A percentile compares a stretch with the other conserved stretches of the same genome.
Evolutionary conservation across 306 rosid genomes (phyloP).

Genomic region (Arachis hypogaea): DNA sequence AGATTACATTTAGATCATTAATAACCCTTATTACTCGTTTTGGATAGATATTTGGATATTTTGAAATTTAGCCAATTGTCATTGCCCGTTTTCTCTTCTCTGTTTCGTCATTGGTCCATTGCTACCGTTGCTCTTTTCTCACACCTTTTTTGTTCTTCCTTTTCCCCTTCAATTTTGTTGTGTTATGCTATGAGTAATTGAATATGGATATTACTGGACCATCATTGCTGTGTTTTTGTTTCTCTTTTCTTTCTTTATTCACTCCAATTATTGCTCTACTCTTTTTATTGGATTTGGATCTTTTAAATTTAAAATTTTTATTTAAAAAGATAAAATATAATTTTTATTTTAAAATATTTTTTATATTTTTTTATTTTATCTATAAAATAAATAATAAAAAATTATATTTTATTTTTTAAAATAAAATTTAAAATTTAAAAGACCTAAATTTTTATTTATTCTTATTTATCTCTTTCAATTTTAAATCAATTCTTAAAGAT

Average conservation of each 20-base stretch:
- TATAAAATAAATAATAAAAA: too few species aligned
- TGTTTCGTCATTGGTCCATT: slow-evolving; percentile 39
- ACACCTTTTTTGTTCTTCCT: background rate
- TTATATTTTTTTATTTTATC: too few species aligned
- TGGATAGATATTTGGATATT: background rate
- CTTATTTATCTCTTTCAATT: background rate
- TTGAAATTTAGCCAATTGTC: too few species aligned
- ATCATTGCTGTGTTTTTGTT: background rate
- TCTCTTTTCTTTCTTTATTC: background rate
- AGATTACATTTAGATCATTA: background rate
- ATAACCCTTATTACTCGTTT: slow-evolving; percentile 3
- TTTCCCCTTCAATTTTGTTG: background rate
- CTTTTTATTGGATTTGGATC: too few species aligned
- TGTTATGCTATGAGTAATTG: background rate
- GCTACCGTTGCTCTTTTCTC: slow-evolving; percentile 6
- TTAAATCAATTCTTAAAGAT: too few species aligned
- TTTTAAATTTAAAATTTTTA: too few species aligned
- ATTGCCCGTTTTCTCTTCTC: background rate
- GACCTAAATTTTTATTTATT: background rate
- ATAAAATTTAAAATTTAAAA: too few species aligned
- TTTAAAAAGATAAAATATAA: too few species aligned
- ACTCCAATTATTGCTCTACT: background rate
- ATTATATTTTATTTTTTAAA: too few species aligned
- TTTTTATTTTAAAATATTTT: too few species aligned
- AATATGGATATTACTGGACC: background rate